A percentile compares a stretch with the other conserved stretches of the same genome.
phyloP scores from a whole-genome alignment of 495 filamentous ascomycete genomes.

The Trichoderma erinaceum region DNA sequence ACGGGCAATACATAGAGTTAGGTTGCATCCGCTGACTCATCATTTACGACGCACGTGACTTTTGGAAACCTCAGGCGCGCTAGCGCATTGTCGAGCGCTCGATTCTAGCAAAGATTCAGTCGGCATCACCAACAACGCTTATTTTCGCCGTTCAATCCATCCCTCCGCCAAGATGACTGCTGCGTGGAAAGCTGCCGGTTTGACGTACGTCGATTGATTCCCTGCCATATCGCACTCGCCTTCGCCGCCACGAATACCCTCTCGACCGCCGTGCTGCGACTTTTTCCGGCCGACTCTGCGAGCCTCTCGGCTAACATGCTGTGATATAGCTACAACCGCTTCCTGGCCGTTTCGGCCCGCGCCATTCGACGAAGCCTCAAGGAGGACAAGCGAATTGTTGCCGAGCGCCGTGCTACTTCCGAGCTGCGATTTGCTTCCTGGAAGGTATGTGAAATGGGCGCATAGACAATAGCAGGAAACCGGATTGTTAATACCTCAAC shows the following conservation, averaged over 20 bases:
- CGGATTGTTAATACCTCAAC: slow-evolving; percentile 23
- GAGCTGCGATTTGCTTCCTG: slow-evolving; percentile 94
- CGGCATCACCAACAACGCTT: slow-evolving; percentile 10
- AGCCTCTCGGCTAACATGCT: slow-evolving; percentile 23
- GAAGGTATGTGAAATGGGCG: slow-evolving; percentile 61
- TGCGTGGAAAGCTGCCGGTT: slow-evolving; percentile 96
- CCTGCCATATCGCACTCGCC: slow-evolving; percentile 6
- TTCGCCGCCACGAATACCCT: slow-evolving; percentile 16
- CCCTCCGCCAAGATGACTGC: slow-evolving; percentile 76
- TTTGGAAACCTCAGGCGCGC: slow-evolving; percentile 7
- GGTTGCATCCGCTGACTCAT: background rate
- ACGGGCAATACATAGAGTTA: too few relatives aligned
- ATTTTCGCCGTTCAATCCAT: slow-evolving; percentile 9
- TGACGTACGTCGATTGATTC: slow-evolving; percentile 63
- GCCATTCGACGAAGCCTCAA: slow-evolving; percentile 88
- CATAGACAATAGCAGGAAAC: slow-evolving; percentile 16
- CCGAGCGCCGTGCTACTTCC: slow-evolving; percentile 84
- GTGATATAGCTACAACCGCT: slow-evolving; percentile 69
- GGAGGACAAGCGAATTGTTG: slow-evolving; percentile 76
- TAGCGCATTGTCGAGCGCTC: slow-evolving; percentile 13
- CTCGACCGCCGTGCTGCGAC: slow-evolving; percentile 18
- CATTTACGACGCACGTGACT: background rate
- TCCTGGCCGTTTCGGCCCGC: slow-evolving; percentile 68
- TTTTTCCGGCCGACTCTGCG: background rate
- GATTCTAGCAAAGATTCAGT: slow-evolving; percentile 16